Percentiles rank a stretch among this genome's conserved stretches.
phyloP scores from a whole-genome alignment of 768 basidiomycete species.

The Leccinum rimulosum region DNA sequence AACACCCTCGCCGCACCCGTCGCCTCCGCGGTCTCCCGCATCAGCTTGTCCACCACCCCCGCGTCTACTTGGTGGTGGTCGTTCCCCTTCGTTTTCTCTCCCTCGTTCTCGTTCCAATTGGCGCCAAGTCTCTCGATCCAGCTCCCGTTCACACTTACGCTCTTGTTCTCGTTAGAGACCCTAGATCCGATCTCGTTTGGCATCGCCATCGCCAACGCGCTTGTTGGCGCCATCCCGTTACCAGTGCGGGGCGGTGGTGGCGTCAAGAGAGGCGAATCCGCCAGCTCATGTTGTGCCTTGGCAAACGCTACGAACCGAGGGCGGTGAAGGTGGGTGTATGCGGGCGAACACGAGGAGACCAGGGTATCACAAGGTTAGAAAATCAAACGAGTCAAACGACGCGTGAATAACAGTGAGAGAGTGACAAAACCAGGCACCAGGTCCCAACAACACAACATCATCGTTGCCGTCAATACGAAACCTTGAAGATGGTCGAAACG shows the following conservation, averaged over 20 bases:
- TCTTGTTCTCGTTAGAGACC: not conserved
- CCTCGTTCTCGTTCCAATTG: not conserved
- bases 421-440: not conserved
- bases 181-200: not conserved
- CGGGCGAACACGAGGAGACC: not conserved
- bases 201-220: not conserved
- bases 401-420: not conserved
- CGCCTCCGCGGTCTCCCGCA: slow-evolving; percentile 18
- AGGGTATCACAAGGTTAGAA: not conserved
- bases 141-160: not conserved
- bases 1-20: slow-evolving; percentile 15
- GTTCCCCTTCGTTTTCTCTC: no score
- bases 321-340: not conserved
- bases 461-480: not conserved
- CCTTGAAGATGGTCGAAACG: not conserved
- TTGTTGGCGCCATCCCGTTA: not conserved
- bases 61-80: not conserved
- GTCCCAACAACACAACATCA: not conserved
- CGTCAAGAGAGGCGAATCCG: slow-evolving; percentile 1
- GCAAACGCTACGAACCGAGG: slow-evolving; percentile 18
- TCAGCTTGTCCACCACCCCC: slow-evolving; percentile 13
- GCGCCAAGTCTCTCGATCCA: not conserved
- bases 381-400: not conserved
- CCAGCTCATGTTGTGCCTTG: slow-evolving; percentile 8
- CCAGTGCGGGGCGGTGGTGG: not conserved